These are phyloP conservation scores for Pseudopyrenochaeta lycopersici DNA, from an alignment of 2,329 filamentous ascomycete genomes.

Conservation along the genomic window DNA sequence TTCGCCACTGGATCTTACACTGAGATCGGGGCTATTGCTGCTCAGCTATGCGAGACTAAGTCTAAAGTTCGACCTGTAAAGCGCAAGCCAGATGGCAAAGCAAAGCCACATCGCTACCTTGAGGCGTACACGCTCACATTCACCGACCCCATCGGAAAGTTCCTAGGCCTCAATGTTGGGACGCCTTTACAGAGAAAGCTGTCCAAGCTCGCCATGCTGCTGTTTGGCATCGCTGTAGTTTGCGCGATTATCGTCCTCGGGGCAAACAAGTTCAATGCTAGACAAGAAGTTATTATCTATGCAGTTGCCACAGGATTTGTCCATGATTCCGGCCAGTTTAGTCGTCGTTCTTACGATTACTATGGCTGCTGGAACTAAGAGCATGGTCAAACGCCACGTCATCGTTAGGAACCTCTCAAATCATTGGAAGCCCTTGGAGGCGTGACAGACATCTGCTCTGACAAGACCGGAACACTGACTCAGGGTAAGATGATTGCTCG, in stretches of 20 bases:
- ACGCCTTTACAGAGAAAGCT: slow-evolving; percentile 51
- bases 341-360: slow-evolving; percentile 53
- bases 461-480: slow-evolving; percentile 58
- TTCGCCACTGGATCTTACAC: slow-evolving; percentile 75
- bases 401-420: slow-evolving; percentile 48
- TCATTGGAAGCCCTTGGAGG: slow-evolving; percentile 47
- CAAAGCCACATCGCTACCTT: slow-evolving; percentile 54
- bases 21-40: slow-evolving; percentile 77
- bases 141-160: slow-evolving; percentile 46
- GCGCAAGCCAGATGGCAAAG: slow-evolving; percentile 47
- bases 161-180: slow-evolving; percentile 52
- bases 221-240: slow-evolving; percentile 51
- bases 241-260: too few species aligned
- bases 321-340: slow-evolving; percentile 53
- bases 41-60: slow-evolving; percentile 66
- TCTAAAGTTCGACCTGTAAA: slow-evolving; percentile 51
- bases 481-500: slow-evolving; percentile 51
- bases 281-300: slow-evolving; percentile 52
- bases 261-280: slow-evolving; percentile 49
- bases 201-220: slow-evolving; percentile 42
- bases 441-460: slow-evolving; percentile 59
- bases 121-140: slow-evolving; percentile 63
- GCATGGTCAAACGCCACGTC: slow-evolving; percentile 46
- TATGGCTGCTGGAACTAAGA: slow-evolving; percentile 50
- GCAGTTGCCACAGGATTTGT: slow-evolving; percentile 50